phyloP scores from a whole-genome alignment of 495 filamentous ascomycete genomes.

The Eremomyces bilateralis region DNA sequence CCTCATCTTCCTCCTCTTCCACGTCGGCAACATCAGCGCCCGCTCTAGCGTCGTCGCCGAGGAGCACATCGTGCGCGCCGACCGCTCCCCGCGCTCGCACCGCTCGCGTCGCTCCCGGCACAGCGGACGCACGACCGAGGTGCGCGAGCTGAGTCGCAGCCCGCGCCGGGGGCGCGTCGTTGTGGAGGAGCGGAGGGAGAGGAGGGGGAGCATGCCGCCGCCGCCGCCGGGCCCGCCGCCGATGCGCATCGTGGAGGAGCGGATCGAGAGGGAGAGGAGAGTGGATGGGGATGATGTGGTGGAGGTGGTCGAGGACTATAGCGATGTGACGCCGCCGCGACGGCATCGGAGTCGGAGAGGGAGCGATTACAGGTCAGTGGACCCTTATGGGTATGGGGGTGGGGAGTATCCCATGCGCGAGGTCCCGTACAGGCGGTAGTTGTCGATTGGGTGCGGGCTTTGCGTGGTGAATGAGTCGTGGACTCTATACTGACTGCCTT shows the following conservation, averaged over 20 bases:
- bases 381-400: background rate
- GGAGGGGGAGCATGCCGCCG: slow-evolving; percentile 4
- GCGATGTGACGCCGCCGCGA: slow-evolving; percentile 11
- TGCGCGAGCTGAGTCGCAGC: slow-evolving; percentile 14
- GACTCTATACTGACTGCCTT: too few species aligned
- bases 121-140: slow-evolving; percentile 11
- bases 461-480: too few species aligned
- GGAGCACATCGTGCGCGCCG: slow-evolving; percentile 4
- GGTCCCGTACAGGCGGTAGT: too few species aligned
- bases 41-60: slow-evolving; percentile 11
- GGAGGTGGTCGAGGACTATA: slow-evolving; percentile 22
- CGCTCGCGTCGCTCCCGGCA: slow-evolving; percentile 8
- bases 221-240: slow-evolving; percentile 5
- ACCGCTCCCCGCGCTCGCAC: slow-evolving; percentile 3
- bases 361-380: slow-evolving; percentile 16
- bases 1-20: slow-evolving; percentile 46
- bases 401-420: slow-evolving; percentile 2
- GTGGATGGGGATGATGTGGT: slow-evolving; percentile 23
- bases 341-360: slow-evolving; percentile 13
- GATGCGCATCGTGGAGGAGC: slow-evolving; percentile 10
- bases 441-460: too few species aligned
- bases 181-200: slow-evolving; percentile 14
- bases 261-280: slow-evolving; percentile 8
- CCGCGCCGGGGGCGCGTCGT: slow-evolving; percentile 15
- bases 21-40: slow-evolving; percentile 8